phyloP scores from a whole-genome alignment of 768 basidiomycete genomes.

The Termitomyces heimii region DNA sequence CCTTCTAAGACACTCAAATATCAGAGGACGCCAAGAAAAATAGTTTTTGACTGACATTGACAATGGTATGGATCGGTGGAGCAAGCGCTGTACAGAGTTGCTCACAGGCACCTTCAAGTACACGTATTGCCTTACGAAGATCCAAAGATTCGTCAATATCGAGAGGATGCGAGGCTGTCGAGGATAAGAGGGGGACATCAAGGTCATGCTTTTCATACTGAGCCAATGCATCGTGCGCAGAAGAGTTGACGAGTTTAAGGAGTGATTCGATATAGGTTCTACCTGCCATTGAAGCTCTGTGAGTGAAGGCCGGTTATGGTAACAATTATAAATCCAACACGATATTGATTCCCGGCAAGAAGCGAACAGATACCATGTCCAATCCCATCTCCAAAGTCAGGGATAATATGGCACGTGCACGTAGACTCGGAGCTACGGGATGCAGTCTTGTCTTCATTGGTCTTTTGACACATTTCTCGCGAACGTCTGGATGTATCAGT shows the following conservation, averaged over 20 bases:
- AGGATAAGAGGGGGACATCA: neutral
- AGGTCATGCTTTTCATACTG: constrained; percentile 2
- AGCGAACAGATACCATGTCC: no score
- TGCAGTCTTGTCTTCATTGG: no score
- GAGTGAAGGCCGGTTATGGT: no score
- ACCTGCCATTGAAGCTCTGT: neutral
- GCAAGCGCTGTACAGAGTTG: constrained; percentile 19
- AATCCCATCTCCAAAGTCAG: no score
- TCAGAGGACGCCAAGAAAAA: neutral
- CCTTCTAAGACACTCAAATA: neutral
- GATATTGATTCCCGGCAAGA: no score
- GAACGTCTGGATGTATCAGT: no score
- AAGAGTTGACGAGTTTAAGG: constrained; percentile 11
- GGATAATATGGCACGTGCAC: no score
- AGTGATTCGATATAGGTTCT: neutral
- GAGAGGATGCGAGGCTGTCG: neutral
- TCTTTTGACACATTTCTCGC: no score
- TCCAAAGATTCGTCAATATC: constrained; percentile 4
- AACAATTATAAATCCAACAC: no score
- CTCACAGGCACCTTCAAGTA: constrained; percentile 23
- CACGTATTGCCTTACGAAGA: constrained; percentile 16
- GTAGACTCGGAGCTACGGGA: no score
- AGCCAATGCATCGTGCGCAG: neutral
- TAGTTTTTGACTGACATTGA: constrained; percentile 16
- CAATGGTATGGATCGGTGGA: constrained; percentile 17